Conservation (phyloP, 2,329 filamentous ascomycete species). For the Sclerotinia minor region DNA sequence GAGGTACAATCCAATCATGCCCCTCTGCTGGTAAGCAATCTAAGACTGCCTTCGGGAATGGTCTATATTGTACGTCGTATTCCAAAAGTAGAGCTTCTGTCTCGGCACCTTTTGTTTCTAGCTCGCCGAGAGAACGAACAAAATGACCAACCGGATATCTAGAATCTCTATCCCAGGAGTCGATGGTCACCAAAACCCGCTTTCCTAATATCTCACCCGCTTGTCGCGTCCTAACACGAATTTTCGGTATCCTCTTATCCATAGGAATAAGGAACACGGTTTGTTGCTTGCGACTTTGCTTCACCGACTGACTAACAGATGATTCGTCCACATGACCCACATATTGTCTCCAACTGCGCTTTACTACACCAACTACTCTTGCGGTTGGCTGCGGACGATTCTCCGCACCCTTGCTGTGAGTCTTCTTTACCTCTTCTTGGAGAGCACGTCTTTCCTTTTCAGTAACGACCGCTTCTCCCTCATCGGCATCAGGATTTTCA, state of each 20-base stretch:
- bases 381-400: conserved; percentile 85
- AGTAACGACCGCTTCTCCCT: conserved; percentile 74
- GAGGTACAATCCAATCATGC: conserved; percentile 89
- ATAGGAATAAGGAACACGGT: conserved; percentile 95
- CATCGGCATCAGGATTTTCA: conserved; percentile 86
- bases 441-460: conserved; percentile 83
- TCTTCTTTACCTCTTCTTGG: conserved; percentile 86
- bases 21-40: conserved; percentile 91
- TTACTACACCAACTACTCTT: conserved; percentile 86
- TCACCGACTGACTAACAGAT: conserved; percentile 71
- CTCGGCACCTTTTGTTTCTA: conserved; percentile 97
- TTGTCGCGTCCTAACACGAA: conserved; percentile 87
- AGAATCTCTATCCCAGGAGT: conserved; percentile 92
- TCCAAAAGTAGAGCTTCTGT: conserved; percentile 92
- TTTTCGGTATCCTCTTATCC: conserved; percentile 98
- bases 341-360: conserved; percentile 97
- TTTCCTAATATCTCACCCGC: conserved; percentile 87
- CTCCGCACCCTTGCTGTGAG: conserved; percentile 74
- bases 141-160: conserved; percentile 93
- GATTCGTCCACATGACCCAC: conserved; percentile 92
- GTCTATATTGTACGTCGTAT: conserved; percentile 96
- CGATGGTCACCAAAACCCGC: conserved; percentile 87
- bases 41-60: conserved; percentile 92
- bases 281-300: conserved; percentile 81
- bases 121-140: conserved; percentile 84